Conservation (phyloP, 768 basidiomycete species). For the Tulasnella sp. region DNA sequence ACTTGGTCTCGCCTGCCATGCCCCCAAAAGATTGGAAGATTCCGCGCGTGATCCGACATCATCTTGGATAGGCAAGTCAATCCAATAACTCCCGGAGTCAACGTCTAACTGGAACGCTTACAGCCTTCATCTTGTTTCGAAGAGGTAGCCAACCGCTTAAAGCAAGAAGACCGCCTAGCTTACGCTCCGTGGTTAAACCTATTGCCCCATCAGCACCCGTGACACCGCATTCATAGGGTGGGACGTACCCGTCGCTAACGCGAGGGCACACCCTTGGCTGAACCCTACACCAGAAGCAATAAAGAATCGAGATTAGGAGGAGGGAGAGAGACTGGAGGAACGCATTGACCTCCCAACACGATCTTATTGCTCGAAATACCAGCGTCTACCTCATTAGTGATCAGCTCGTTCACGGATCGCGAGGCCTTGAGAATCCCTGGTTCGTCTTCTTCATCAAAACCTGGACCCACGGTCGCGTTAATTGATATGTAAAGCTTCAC, state of each 20-base stretch:
- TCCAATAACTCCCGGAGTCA: constrained; percentile 21
- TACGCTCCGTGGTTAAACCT: constrained; percentile 58
- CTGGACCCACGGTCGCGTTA: background rate
- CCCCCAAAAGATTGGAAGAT: constrained; percentile 80
- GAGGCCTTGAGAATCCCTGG: constrained; percentile 66
- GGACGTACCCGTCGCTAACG: constrained; percentile 56
- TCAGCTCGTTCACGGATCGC: constrained; percentile 58
- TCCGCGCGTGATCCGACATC: constrained; percentile 54
- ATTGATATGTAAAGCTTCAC: background rate
- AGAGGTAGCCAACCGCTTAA: constrained; percentile 82
- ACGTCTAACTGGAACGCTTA: constrained; percentile 39
- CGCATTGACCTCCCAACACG: constrained; percentile 75
- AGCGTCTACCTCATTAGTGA: constrained; percentile 67
- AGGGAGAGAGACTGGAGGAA: background rate
- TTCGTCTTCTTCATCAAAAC: constrained; percentile 59
- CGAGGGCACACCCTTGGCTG: constrained; percentile 50
- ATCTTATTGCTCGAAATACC: constrained; percentile 68
- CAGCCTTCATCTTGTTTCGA: constrained; percentile 59
- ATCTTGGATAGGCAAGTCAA: constrained; percentile 46
- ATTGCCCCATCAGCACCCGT: background rate
- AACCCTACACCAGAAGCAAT: background rate
- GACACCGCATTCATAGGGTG: background rate
- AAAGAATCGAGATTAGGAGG: background rate
- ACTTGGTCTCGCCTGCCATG: constrained; percentile 76
- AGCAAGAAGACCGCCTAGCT: constrained; percentile 65